Conservation (phyloP, 306 rosid genomes). For the Inga leiocalycina region DNA sequence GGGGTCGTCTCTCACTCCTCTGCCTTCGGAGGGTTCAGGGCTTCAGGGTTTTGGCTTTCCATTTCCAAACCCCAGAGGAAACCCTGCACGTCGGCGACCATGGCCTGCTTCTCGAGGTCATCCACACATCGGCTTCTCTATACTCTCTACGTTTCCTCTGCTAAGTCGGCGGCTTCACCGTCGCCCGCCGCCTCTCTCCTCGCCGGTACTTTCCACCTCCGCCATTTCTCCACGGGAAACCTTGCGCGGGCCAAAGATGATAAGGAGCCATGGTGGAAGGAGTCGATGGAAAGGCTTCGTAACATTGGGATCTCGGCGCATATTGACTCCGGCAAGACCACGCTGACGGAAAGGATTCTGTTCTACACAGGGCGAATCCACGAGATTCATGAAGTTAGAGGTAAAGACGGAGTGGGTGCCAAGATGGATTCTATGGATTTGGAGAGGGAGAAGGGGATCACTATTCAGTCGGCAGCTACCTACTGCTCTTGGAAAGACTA, state of each 20-base stretch:
- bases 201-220: slow-evolving; percentile 59
- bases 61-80: slow-evolving; percentile 12
- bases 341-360: slow-evolving; percentile 88
- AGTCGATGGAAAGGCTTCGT: slow-evolving; percentile 73
- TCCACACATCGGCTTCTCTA: slow-evolving; percentile 52
- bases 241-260: slow-evolving; percentile 70
- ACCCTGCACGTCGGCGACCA: slow-evolving; percentile 32
- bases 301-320: slow-evolving; percentile 99
- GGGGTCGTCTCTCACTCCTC: not conserved
- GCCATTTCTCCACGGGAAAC: slow-evolving; percentile 60
- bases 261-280: slow-evolving; percentile 93
- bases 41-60: slow-evolving; percentile 47
- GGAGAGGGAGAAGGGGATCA: slow-evolving; percentile 95
- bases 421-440: slow-evolving; percentile 99
- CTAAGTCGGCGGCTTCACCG: slow-evolving; percentile 33
- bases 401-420: slow-evolving; percentile 94
- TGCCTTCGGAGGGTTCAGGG: slow-evolving; percentile 35
- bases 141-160: slow-evolving; percentile 32
- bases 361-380: slow-evolving; percentile 91
- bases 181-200: slow-evolving; percentile 47
- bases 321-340: slow-evolving; percentile 97
- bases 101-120: slow-evolving; percentile 52
- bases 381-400: slow-evolving; percentile 95
- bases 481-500: slow-evolving; percentile 90
- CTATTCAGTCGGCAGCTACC: slow-evolving; percentile 95